Evolutionary conservation across 2,329 filamentous ascomycete species (phyloP).

Genomic region (Clarireedia sp.): DNA sequence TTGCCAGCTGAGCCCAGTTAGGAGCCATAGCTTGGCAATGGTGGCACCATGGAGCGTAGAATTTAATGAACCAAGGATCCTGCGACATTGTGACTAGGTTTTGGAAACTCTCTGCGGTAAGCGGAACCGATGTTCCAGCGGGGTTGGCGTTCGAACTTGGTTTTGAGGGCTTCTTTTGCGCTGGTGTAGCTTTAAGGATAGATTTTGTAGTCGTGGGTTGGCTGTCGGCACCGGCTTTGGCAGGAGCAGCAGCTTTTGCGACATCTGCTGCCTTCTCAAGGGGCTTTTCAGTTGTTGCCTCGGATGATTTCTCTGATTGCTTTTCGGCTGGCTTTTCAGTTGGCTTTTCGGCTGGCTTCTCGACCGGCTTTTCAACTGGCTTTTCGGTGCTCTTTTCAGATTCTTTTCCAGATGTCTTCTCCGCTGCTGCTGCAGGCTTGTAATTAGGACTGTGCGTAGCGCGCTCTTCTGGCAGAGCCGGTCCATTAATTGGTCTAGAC

Average conservation of each 20-base stretch:
- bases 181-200: slow-evolving; percentile 27
- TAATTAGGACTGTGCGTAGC: slow-evolving; percentile 36
- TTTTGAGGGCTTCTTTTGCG: slow-evolving; percentile 38
- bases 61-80: slow-evolving; percentile 97
- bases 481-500: slow-evolving; percentile 53
- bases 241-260: background rate
- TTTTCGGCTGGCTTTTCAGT: background rate
- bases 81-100: slow-evolving; percentile 75
- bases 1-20: slow-evolving; percentile 81
- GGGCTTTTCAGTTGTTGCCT: background rate
- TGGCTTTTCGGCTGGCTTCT: background rate
- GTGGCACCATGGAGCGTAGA: slow-evolving; percentile 94
- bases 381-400: slow-evolving; percentile 26
- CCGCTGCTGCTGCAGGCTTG: slow-evolving; percentile 12
- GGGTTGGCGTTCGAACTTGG: slow-evolving; percentile 58
- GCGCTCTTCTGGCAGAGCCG: slow-evolving; percentile 62
- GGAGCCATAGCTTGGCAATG: slow-evolving; percentile 92
- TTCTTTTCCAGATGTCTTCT: slow-evolving; percentile 21
- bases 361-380: slow-evolving; percentile 15
- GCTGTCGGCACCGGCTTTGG: background rate
- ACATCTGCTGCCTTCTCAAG: background rate
- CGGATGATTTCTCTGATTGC: background rate
- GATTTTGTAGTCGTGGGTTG: slow-evolving; percentile 6
- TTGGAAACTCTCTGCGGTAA: slow-evolving; percentile 82
- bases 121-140: slow-evolving; percentile 62